A percentile compares a stretch with the other conserved stretches of the same genome.
Evolutionary conservation across 257 asterid species (phyloP).

Genomic region (Ophiorrhiza pumila): DNA sequence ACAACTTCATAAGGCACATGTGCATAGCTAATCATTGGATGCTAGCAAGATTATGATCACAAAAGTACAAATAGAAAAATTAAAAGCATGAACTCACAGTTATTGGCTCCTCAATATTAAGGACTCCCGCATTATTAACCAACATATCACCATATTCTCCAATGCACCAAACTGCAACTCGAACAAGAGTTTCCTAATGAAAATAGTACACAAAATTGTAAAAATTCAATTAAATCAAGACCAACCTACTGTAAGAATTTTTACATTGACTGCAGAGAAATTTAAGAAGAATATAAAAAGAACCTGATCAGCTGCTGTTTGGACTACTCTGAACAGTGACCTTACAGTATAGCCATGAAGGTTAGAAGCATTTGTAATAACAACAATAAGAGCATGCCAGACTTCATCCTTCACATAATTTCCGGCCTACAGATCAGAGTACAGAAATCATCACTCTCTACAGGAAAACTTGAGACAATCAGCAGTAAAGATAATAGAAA

Average conservation of each 20-base stretch:
- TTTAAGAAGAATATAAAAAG: slow-evolving; percentile 10
- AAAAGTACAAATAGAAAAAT: neutral
- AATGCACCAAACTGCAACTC: slow-evolving; percentile 97
- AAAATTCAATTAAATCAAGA: slow-evolving; percentile 9
- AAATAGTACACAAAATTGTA: slow-evolving; percentile 20
- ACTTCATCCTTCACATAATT: slow-evolving; percentile 90
- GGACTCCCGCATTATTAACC: slow-evolving; percentile 66
- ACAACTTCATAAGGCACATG: neutral
- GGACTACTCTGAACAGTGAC: slow-evolving; percentile 69
- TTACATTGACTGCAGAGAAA: neutral
- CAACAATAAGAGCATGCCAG: slow-evolving; percentile 90
- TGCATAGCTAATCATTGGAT: neutral
- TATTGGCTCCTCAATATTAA: slow-evolving; percentile 69
- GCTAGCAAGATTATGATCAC: neutral
- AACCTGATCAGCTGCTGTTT: slow-evolving; percentile 79
- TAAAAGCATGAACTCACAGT: slow-evolving; percentile 58
- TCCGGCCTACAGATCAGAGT: slow-evolving; percentile 68
- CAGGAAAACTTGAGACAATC: neutral
- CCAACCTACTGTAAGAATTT: slow-evolving; percentile 4
- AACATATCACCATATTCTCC: slow-evolving; percentile 98
- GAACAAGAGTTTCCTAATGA: slow-evolving; percentile 81
- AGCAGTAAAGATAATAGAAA: slow-evolving; percentile 2
- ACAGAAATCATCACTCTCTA: slow-evolving; percentile 16
- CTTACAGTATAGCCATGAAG: slow-evolving; percentile 93
- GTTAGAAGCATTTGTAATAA: slow-evolving; percentile 83